Conservation (phyloP, 129 eudicot genomes). For the Chrysanthemum lavandulifolium region DNA sequence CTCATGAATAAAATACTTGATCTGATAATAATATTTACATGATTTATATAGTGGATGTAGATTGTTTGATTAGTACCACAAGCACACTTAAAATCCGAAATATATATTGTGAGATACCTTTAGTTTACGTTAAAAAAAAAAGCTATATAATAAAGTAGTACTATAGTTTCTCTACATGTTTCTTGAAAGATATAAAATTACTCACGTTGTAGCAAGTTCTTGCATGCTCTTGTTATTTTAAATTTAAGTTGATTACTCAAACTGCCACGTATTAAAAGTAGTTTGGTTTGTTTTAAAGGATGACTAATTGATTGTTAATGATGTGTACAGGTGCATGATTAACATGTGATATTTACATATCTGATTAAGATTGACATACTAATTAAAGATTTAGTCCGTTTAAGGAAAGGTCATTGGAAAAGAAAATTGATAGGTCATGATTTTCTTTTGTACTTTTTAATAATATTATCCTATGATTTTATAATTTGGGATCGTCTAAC, state of each 20-base stretch:
- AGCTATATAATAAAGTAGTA: too few relatives aligned
- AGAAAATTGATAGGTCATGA: constrained; percentile 1
- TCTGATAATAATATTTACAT: too few relatives aligned
- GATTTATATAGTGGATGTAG: too few relatives aligned
- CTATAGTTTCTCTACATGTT: too few relatives aligned
- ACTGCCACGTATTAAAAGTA: background rate
- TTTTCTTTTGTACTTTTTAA: background rate
- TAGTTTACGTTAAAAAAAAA: too few relatives aligned
- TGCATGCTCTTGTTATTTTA: background rate
- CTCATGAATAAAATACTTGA: too few relatives aligned
- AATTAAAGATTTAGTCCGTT: constrained; percentile 19
- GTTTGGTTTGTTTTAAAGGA: background rate
- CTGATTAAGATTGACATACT: constrained; percentile 28
- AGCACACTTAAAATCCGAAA: too few relatives aligned
- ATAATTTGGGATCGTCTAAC: too few relatives aligned
- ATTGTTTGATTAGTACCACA: too few relatives aligned
- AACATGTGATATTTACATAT: constrained; percentile 31
- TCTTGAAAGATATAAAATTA: too few relatives aligned
- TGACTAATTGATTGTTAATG: constrained; percentile 17
- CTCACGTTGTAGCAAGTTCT: too few relatives aligned
- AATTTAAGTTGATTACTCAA: background rate
- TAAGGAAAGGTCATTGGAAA: constrained; percentile 31
- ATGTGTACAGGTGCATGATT: constrained; percentile 26
- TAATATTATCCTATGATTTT: background rate
- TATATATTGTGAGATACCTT: too few relatives aligned